phyloP scores from a whole-genome alignment of 768 basidiomycete species.

The Tricholoma saponaceum region DNA sequence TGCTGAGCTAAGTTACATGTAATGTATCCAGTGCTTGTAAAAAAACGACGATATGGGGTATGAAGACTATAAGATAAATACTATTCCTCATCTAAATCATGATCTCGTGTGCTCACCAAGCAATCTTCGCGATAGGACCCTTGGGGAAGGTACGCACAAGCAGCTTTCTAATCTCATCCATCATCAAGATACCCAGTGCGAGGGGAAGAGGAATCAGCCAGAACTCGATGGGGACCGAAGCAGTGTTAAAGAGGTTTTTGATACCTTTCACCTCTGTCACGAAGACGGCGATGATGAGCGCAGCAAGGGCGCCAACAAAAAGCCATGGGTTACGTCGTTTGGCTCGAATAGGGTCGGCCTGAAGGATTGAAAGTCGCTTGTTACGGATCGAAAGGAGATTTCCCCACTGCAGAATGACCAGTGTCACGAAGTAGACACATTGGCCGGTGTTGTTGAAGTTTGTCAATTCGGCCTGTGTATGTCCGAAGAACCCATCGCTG shows the following conservation, averaged over 20 bases:
- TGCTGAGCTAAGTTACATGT: not conserved
- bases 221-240: constrained; percentile 42
- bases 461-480: constrained; percentile 21
- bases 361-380: constrained; percentile 37
- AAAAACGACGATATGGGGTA: not conserved
- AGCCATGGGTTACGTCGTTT: constrained; percentile 39
- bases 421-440: constrained; percentile 30
- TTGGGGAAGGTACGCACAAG: constrained; percentile 25
- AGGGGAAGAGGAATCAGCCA: constrained; percentile 46
- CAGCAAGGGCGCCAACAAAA: constrained; percentile 11
- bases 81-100: not conserved
- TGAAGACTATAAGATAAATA: not conserved
- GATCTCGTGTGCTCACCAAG: not conserved
- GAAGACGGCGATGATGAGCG: constrained; percentile 36
- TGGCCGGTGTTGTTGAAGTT: constrained; percentile 37
- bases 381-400: constrained; percentile 39
- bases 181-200: constrained; percentile 32
- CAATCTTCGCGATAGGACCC: constrained; percentile 5
- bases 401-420: constrained; percentile 44
- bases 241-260: constrained; percentile 38
- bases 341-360: constrained; percentile 43
- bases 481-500: constrained; percentile 30
- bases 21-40: not conserved
- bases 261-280: constrained; percentile 41
- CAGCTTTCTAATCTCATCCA: constrained; percentile 43